phyloP scores from a whole-genome alignment of 2,329 filamentous ascomycete species.

The Phialocephala sp. region DNA sequence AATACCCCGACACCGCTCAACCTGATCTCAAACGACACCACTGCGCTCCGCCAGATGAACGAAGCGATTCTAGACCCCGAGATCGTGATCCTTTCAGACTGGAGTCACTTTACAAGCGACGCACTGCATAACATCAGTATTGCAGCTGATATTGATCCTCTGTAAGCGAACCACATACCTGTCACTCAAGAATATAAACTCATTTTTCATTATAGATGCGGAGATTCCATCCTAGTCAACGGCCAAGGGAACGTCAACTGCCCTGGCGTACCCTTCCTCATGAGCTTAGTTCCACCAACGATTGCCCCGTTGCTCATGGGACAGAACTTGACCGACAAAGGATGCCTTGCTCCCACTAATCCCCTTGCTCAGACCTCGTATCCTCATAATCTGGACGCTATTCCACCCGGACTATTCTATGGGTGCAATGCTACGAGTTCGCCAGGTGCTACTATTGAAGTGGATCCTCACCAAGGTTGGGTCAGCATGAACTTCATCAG shows the following conservation, averaged over 20 bases:
- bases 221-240: conserved; percentile 34
- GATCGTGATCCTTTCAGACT: conserved; percentile 30
- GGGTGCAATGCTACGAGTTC: conserved; percentile 39
- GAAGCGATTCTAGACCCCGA: conserved; percentile 22
- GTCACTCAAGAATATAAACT: neutral
- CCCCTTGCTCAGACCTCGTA: conserved; percentile 34
- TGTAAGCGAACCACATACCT: conserved; percentile 15
- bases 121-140: conserved; percentile 19
- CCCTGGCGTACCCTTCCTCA: conserved; percentile 30
- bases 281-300: conserved; percentile 21
- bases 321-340: conserved; percentile 40
- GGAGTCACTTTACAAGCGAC: conserved; percentile 31
- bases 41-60: conserved; percentile 14
- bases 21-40: conserved; percentile 26
- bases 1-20: conserved; percentile 21
- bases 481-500: conserved; percentile 48
- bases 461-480: conserved; percentile 44
- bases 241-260: conserved; percentile 34
- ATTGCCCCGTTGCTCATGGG: conserved; percentile 14
- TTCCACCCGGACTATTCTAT: conserved; percentile 37
- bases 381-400: conserved; percentile 32
- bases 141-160: conserved; percentile 26
- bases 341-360: conserved; percentile 31
- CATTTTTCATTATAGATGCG: conserved; percentile 20
- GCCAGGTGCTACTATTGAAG: conserved; percentile 40